Evolutionary conservation across 2,329 filamentous ascomycete genomes (phyloP).

Genomic region (Passalora sequoiae): DNA sequence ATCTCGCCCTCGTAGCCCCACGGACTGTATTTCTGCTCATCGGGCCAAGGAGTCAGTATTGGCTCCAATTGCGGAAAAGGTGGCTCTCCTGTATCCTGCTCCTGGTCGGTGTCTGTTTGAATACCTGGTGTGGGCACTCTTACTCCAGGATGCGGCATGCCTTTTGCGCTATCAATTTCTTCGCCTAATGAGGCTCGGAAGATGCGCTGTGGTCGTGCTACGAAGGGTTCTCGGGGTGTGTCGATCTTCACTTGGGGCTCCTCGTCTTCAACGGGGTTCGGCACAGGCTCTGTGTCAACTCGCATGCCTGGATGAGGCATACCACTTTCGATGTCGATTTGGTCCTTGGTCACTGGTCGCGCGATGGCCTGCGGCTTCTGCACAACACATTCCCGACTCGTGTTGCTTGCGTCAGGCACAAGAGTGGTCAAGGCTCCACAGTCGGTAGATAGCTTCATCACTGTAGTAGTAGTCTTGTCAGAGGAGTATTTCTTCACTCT

Average conservation of each 20-base stretch:
- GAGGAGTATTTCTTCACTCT: no score
- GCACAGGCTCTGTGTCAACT: neutral
- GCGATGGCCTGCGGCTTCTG: neutral
- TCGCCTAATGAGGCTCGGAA: neutral
- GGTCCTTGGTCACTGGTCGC: neutral
- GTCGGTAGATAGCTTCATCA: neutral
- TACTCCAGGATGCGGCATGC: neutral
- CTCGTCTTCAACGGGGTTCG: neutral
- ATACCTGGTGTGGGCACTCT: neutral
- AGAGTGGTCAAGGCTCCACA: neutral
- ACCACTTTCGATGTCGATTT: neutral
- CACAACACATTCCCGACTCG: conserved; percentile 1
- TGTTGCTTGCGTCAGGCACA: neutral
- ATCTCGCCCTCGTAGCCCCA: neutral
- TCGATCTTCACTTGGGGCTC: neutral
- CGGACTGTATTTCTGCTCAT: neutral
- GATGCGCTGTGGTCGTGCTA: neutral
- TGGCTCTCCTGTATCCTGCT: neutral
- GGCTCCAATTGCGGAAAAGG: neutral
- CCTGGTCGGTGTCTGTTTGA: neutral
- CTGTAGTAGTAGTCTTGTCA: neutral
- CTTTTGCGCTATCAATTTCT: neutral
- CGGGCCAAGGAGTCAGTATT: neutral
- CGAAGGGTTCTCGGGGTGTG: neutral
- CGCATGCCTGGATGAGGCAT: neutral